phyloP scores from a whole-genome alignment of 1,139 yeast species.

The Geotrichum fermentans region DNA sequence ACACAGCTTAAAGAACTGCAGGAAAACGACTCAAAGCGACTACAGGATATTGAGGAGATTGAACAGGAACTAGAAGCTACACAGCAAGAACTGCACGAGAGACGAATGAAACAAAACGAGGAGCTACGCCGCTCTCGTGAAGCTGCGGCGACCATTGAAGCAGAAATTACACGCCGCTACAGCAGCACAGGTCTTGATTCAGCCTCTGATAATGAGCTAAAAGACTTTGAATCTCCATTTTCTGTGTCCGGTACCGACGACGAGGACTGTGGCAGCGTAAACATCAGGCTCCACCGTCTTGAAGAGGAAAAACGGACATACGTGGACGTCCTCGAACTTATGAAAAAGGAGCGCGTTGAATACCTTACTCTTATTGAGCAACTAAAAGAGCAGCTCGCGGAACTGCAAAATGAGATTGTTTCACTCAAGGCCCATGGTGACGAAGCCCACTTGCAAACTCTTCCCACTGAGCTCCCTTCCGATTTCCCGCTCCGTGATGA shows the following conservation, averaged over 20 bases:
- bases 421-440: background rate
- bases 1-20: conserved; percentile 10
- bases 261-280: conserved; percentile 1
- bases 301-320: conserved; percentile 9
- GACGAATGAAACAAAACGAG: conserved; percentile 12
- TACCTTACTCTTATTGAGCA: conserved; percentile 5
- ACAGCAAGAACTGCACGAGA: conserved; percentile 7
- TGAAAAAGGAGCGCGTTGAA: conserved; percentile 8
- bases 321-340: background rate
- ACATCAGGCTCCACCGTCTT: conserved; percentile 3
- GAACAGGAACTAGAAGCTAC: conserved; percentile 15
- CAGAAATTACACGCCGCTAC: background rate
- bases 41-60: conserved; percentile 13
- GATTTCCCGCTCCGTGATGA: too few species aligned
- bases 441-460: too few species aligned
- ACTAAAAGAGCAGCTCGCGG: conserved; percentile 4
- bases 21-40: conserved; percentile 10
- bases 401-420: conserved; percentile 2
- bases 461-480: too few species aligned
- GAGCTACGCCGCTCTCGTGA: conserved; percentile 7
- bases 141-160: background rate
- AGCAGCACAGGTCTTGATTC: background rate
- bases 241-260: background rate
- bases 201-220: background rate
- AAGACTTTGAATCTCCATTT: background rate